These are phyloP conservation scores for Cytidiella melzeri DNA, from an alignment of 768 basidiomycete species.

Conservation along the genomic window DNA sequence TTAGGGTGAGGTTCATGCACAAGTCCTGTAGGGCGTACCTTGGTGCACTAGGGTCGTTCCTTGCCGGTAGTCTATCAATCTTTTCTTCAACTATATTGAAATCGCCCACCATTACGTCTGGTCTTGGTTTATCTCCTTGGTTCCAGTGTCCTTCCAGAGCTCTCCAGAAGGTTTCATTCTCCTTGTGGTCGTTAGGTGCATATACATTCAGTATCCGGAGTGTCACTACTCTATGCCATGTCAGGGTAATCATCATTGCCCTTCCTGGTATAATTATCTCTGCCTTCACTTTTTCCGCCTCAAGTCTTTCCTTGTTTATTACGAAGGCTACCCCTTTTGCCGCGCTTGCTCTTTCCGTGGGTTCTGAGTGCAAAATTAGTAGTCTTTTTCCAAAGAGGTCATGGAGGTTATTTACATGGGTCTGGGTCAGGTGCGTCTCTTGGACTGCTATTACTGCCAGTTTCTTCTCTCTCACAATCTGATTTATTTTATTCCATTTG, in stretches of 20 bases:
- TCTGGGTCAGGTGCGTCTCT: constrained; percentile 9
- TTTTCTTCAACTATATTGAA: constrained; percentile 13
- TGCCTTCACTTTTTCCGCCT: background rate
- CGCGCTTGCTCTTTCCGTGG: background rate
- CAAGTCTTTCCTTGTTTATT: background rate
- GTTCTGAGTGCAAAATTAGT: background rate
- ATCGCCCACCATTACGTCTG: constrained; percentile 14
- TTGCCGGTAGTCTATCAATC: constrained; percentile 9
- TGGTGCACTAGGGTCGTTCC: background rate
- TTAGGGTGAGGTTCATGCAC: background rate
- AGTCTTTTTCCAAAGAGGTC: background rate
- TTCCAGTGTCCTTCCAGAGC: background rate
- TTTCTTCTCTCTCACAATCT: constrained; percentile 3
- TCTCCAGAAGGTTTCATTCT: constrained; percentile 16
- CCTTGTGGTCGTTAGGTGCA: constrained; percentile 10
- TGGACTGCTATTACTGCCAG: constrained; percentile 7
- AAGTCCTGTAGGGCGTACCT: constrained; percentile 4
- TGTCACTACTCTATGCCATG: constrained; percentile 7
- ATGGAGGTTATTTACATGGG: background rate
- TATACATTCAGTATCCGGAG: constrained; percentile 8
- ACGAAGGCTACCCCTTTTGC: background rate
- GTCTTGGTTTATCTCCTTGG: background rate
- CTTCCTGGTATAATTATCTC: constrained; percentile 6
- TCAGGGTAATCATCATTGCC: constrained; percentile 2
- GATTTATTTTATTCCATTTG: background rate